Evolutionary conservation across 129 eudicot species (phyloP), one percentile per base, ranked within the genome.

Genomic region (Helianthus tuberosus): DNA sequence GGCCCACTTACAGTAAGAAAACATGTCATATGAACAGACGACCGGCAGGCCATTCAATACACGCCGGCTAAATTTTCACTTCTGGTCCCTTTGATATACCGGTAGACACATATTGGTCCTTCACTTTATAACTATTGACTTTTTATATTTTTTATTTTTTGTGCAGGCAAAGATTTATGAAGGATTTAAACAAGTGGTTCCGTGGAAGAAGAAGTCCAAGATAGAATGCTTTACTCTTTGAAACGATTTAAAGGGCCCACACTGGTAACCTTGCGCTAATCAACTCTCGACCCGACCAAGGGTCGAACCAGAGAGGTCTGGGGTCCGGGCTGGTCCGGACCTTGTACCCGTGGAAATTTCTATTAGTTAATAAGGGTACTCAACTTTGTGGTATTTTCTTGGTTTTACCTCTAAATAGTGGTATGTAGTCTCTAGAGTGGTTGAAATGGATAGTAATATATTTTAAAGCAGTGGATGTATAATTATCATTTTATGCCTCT

Each of bases 101-200:
- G 7, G 16, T 49, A 2, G 36, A 32, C 36, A 32, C 36, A 2
- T 32, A 32, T 32, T 32, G 4, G 36, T 32, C 36, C 36, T 32
- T 32, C 36, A 27, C 36, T 3, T 1, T 32, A 3, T 32, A 32
- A 32, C 36, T 32, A 32, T 32, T 3, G 36, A 3, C 6, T 48
- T 13, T 6, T 68, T 11, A 25, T 43, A 46, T 46, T 10, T 68
- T 50, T 49, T 5, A 3, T 25, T 59, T 55, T 32, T 73, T 64
- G 3, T 78, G 55, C 85, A 89, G 96, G 83, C 86, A 35, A 43
- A 89, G 3, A 71, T 92, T 14, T 92, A 79, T 44, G 82, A 80
- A 71, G 93, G 93, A 66, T 78, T 92, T 11, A 92, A 83, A 88
- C 91, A 92, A 27, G 96, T 84, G 0, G 84, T 89, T n/a, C 96